phyloP scores from a whole-genome alignment of 2,329 filamentous ascomycete species.

The Aschersonia sp. region DNA sequence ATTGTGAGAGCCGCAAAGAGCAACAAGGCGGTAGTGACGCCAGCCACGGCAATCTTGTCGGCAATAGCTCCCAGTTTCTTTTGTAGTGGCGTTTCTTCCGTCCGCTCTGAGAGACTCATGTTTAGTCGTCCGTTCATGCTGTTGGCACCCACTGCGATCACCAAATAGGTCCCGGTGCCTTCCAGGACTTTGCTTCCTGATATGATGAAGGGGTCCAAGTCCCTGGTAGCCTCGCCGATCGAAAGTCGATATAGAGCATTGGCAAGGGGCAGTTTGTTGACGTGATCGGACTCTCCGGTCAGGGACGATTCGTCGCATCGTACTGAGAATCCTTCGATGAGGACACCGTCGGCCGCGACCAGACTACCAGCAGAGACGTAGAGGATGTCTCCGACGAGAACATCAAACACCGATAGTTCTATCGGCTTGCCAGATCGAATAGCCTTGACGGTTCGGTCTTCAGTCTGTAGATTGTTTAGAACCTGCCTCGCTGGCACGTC shows the following conservation, averaged over 20 bases:
- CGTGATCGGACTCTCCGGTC: conserved; percentile 58
- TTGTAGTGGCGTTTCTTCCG: conserved; percentile 38
- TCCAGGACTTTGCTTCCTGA: conserved; percentile 34
- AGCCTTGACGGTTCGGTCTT: conserved; percentile 47
- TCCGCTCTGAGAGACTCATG: conserved; percentile 37
- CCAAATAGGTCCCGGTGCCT: conserved; percentile 36
- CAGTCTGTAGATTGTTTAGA: conserved; percentile 22
- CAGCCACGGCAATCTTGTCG: conserved; percentile 21
- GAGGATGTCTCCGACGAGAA: conserved; percentile 56
- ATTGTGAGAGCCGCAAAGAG: conserved; percentile 68
- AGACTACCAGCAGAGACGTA: conserved; percentile 55
- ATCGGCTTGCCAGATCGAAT: conserved; percentile 50
- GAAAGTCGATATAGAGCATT: not conserved
- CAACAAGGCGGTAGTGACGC: conserved; percentile 52
- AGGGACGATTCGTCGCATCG: conserved; percentile 61
- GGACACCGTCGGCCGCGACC: conserved; percentile 55
- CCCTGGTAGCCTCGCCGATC: conserved; percentile 6
- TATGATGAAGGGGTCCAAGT: conserved; percentile 50
- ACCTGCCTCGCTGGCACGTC: too few species aligned
- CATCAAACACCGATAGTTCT: conserved; percentile 51
- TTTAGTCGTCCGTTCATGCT: conserved; percentile 39
- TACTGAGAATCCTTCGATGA: conserved; percentile 37
- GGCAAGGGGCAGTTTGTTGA: conserved; percentile 48
- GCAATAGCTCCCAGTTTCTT: conserved; percentile 29
- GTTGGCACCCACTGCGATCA: conserved; percentile 38